Conservation (phyloP, 2,329 filamentous ascomycete species). For the Colletotrichum sublineola region DNA sequence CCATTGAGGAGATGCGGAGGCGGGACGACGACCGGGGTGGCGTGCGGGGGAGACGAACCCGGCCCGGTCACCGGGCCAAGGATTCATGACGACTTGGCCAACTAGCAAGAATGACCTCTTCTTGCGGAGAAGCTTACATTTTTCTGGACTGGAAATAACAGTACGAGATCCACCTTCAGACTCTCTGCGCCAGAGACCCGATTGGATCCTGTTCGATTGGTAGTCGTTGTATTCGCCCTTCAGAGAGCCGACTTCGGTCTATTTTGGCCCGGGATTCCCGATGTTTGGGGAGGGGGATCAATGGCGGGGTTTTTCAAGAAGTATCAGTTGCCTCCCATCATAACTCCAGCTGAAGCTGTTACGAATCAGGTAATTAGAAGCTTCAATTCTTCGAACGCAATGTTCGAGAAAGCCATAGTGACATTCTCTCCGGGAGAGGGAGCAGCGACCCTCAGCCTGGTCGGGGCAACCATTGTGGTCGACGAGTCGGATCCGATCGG, state of each 20-base stretch:
- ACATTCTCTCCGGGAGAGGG: slow-evolving; percentile 42
- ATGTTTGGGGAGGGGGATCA: not conserved
- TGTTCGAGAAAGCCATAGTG: slow-evolving; percentile 48
- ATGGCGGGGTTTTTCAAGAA: not conserved
- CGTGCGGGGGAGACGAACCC: slow-evolving; percentile 33
- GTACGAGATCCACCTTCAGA: not conserved
- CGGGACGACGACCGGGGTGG: slow-evolving; percentile 24
- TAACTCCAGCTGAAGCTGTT: not conserved
- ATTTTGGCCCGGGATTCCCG: not conserved
- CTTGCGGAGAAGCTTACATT: slow-evolving; percentile 7
- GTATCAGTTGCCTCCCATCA: not conserved
- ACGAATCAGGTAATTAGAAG: not conserved
- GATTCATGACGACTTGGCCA: slow-evolving; percentile 5
- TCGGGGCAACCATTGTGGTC: slow-evolving; percentile 49
- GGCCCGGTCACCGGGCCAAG: slow-evolving; percentile 34
- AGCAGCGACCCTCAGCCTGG: slow-evolving; percentile 44
- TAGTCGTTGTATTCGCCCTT: not conserved
- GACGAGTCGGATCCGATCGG: slow-evolving; percentile 50
- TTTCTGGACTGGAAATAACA: not conserved
- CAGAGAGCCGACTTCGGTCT: slow-evolving; percentile 13
- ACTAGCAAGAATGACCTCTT: not conserved
- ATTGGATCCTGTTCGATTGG: not conserved
- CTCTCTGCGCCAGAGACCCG: not conserved
- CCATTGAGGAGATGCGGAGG: slow-evolving; percentile 25
- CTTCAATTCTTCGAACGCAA: slow-evolving; percentile 15